Conservation (phyloP, 2,329 filamentous ascomycete species). For the Fusarium bactridioides region DNA sequence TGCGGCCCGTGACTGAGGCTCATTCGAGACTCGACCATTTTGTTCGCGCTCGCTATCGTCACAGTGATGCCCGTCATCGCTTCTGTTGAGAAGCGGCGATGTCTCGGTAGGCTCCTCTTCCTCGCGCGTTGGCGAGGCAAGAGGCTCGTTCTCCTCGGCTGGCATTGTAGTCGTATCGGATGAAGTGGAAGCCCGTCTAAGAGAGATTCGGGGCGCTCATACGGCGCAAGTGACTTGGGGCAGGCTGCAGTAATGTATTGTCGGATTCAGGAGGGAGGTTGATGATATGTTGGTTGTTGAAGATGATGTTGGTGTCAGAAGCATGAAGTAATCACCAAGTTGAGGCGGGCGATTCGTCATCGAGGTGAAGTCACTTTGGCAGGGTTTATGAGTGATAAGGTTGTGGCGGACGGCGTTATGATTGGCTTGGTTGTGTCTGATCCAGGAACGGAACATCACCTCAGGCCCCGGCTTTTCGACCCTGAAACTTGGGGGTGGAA, state of each 20-base stretch:
- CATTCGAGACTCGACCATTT: slow-evolving; percentile 28
- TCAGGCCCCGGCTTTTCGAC: neutral
- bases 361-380: slow-evolving; percentile 30
- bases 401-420: slow-evolving; percentile 18
- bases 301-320: slow-evolving; percentile 21
- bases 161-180: slow-evolving; percentile 49
- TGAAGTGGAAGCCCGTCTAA: slow-evolving; percentile 42
- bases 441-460: slow-evolving; percentile 35
- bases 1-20: slow-evolving; percentile 8
- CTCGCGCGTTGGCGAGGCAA: slow-evolving; percentile 50
- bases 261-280: neutral
- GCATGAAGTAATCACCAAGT: slow-evolving; percentile 8
- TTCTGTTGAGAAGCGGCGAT: slow-evolving; percentile 59
- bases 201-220: slow-evolving; percentile 11
- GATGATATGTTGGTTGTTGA: slow-evolving; percentile 13
- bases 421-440: slow-evolving; percentile 24
- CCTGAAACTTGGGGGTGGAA: slow-evolving; percentile 18
- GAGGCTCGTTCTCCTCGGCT: slow-evolving; percentile 54
- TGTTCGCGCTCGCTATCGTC: slow-evolving; percentile 40
- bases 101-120: slow-evolving; percentile 51
- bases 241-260: neutral
- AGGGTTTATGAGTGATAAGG: slow-evolving; percentile 39
- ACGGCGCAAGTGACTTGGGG: neutral
- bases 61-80: slow-evolving; percentile 49
- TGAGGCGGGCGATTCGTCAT: slow-evolving; percentile 39